These are phyloP conservation scores for Eremomyces bilateralis DNA, from an alignment of 495 filamentous ascomycete genomes.

Conservation along the genomic window DNA sequence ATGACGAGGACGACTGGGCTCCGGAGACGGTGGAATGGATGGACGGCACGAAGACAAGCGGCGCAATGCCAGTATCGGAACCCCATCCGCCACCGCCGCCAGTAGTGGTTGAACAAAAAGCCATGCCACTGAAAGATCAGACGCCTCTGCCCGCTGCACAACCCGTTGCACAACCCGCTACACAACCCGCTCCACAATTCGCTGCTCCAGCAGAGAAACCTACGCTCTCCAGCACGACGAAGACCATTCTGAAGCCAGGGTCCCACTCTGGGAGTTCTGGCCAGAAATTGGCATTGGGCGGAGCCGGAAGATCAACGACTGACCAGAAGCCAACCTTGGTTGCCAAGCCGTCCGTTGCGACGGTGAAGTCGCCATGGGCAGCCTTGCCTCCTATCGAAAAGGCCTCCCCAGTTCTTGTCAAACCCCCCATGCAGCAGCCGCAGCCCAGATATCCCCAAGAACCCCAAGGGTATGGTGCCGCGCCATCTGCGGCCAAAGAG, in stretches of 20 bases:
- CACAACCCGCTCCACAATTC: constrained; percentile 1
- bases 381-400: constrained; percentile 65
- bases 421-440: constrained; percentile 19
- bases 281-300: constrained; percentile 32
- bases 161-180: constrained; percentile 1
- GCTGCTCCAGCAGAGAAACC: constrained; percentile 7
- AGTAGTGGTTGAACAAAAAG: constrained; percentile 5
- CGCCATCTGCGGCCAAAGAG: constrained; percentile 40
- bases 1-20: constrained; percentile 96
- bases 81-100: constrained; percentile 19
- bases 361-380: constrained; percentile 83
- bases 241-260: constrained; percentile 22
- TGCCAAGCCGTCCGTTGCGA: constrained; percentile 53
- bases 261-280: constrained; percentile 10
- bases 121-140: constrained; percentile 1
- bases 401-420: constrained; percentile 40
- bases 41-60: constrained; percentile 80
- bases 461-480: constrained; percentile 19
- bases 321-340: constrained; percentile 63
- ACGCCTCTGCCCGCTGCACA: neutral
- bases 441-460: constrained; percentile 12
- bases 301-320: too few relatives aligned
- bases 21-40: constrained; percentile 94
- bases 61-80: constrained; percentile 36
- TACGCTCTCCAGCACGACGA: constrained; percentile 12